Conservation (phyloP, 2,329 filamentous ascomycete genomes). For the Allantophomopsis lycopodina region DNA sequence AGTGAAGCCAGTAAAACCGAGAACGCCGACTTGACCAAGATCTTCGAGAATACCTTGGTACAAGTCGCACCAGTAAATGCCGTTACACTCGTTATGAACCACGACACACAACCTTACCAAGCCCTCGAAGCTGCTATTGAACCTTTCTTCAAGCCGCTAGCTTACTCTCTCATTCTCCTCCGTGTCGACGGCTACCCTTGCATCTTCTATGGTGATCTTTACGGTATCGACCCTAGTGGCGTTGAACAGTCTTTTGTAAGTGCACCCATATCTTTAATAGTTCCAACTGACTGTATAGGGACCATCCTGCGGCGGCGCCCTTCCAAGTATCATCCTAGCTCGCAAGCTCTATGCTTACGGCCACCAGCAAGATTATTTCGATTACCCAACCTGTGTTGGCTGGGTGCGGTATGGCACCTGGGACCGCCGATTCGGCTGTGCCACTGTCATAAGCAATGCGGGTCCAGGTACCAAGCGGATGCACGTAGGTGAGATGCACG, state of each 20-base stretch:
- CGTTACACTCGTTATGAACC: constrained; percentile 58
- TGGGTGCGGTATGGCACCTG: constrained; percentile 35
- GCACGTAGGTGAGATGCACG: constrained; percentile 43
- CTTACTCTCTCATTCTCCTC: constrained; percentile 59
- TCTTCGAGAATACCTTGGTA: constrained; percentile 49
- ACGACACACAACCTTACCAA: constrained; percentile 56
- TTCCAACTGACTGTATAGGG: too few species aligned
- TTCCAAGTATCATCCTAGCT: constrained; percentile 45
- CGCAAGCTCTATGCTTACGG: constrained; percentile 56
- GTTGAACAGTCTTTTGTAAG: constrained; percentile 26
- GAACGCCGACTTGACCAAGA: constrained; percentile 43
- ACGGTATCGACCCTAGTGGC: constrained; percentile 38
- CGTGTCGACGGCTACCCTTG: constrained; percentile 48
- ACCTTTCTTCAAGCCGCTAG: constrained; percentile 56
- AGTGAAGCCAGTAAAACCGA: constrained; percentile 40
- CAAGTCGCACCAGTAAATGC: constrained; percentile 36
- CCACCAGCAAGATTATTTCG: constrained; percentile 48
- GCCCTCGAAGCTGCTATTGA: constrained; percentile 47
- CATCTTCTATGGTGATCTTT: constrained; percentile 59
- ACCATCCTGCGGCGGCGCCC: constrained; percentile 36
- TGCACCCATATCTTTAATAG: too few species aligned
- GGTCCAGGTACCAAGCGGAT: constrained; percentile 38
- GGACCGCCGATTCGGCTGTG: constrained; percentile 33
- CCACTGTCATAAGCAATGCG: constrained; percentile 41
- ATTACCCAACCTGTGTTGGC: constrained; percentile 44